Evolutionary conservation across 345 rosid genomes (phyloP).

Genomic region (Lepidium africanum): DNA sequence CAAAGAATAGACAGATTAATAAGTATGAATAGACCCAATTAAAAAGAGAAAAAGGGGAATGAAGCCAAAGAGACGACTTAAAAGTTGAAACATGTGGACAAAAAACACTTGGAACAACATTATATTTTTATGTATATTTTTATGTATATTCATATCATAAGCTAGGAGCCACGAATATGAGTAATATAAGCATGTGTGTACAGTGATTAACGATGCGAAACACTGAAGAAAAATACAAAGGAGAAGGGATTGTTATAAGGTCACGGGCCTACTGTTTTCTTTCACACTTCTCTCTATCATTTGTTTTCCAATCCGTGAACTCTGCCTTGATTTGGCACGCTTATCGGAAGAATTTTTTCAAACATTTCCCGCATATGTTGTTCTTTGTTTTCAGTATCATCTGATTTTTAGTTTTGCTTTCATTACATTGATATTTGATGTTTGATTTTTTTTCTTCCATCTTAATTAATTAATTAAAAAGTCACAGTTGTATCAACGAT

Average conservation of each 20-base stretch:
- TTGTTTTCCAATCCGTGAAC: conserved; percentile 17
- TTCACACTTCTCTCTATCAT: conserved; percentile 10
- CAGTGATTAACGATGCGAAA: not conserved
- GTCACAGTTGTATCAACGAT: too few relatives aligned
- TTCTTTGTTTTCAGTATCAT: not conserved
- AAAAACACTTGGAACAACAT: not conserved
- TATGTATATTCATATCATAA: not conserved
- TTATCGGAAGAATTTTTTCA: not conserved
- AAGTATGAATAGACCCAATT: conserved; percentile 1
- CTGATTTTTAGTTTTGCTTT: not conserved
- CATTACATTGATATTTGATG: not conserved
- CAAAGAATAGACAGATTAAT: not conserved
- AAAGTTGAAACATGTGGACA: conserved; percentile 3
- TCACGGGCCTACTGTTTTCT: conserved; percentile 27
- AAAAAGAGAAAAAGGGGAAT: not conserved
- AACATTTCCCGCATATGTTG: not conserved
- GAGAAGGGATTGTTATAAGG: conserved; percentile 8
- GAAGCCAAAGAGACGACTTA: conserved; percentile 7
- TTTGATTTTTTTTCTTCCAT: too few relatives aligned
- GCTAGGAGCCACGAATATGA: not conserved
- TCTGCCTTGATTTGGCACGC: not conserved
- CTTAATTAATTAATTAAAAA: too few relatives aligned
- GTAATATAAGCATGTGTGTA: conserved; percentile 1
- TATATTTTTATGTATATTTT: not conserved
- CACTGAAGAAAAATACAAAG: conserved; percentile 15